A percentile compares a stretch with the other conserved stretches of the same genome.
These are phyloP conservation scores for Calocybe cyanea DNA, from an alignment of 768 basidiomycete species.

Conservation along the genomic window DNA sequence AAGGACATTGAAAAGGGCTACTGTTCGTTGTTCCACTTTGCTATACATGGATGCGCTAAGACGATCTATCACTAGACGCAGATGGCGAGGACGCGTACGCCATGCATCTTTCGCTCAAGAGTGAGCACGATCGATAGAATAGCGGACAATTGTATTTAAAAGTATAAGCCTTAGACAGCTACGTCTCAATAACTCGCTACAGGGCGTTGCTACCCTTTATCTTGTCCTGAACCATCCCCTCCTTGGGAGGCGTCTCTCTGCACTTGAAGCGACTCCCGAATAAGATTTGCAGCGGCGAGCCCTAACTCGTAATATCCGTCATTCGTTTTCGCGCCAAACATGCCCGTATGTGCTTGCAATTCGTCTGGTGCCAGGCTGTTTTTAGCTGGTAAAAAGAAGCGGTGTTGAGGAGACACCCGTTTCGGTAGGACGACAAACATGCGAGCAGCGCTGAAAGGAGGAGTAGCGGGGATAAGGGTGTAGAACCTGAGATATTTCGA, in stretches of 20 bases:
- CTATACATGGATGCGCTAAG: background rate
- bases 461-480: conserved; percentile 66
- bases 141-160: too few species aligned
- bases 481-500: conserved; percentile 59
- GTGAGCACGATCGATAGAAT: background rate
- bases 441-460: conserved; percentile 51
- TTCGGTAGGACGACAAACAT: conserved; percentile 81
- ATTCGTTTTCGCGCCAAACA: conserved; percentile 80
- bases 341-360: conserved; percentile 80
- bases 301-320: conserved; percentile 91
- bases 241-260: background rate
- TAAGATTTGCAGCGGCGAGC: conserved; percentile 55
- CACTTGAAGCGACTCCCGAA: conserved; percentile 52
- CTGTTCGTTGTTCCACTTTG: conserved; percentile 48
- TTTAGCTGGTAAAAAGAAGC: conserved; percentile 57
- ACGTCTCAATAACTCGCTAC: too few species aligned
- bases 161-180: too few species aligned
- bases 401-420: conserved; percentile 38
- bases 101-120: conserved; percentile 69
- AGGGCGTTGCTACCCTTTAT: too few species aligned
- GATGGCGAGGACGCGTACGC: conserved; percentile 95
- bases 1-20: conserved; percentile 89
- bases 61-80: conserved; percentile 54
- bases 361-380: conserved; percentile 75
- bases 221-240: too few species aligned